Evolutionary conservation across 2,329 filamentous ascomycete genomes (phyloP).

Genomic region (Cryphonectria japonica): DNA sequence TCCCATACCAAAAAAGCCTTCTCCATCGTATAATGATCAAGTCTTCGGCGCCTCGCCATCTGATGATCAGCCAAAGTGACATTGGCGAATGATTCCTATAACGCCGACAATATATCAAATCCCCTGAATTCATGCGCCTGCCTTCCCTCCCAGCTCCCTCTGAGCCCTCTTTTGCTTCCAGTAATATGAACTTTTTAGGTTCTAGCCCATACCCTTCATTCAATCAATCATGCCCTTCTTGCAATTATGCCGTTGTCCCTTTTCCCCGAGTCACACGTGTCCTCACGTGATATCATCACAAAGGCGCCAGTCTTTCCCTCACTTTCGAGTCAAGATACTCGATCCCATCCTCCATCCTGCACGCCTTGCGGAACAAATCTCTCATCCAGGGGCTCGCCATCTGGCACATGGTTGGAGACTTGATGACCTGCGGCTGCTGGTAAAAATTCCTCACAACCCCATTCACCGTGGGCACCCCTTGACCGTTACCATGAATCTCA

Average conservation of each 20-base stretch:
- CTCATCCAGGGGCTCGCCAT: slow-evolving; percentile 83
- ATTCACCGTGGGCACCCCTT: not conserved
- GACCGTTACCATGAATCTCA: not conserved
- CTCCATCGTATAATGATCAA: not conserved
- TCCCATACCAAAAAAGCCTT: not conserved
- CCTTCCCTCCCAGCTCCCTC: not conserved
- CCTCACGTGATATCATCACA: slow-evolving; percentile 7
- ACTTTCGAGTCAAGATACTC: slow-evolving; percentile 62
- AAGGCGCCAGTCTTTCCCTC: slow-evolving; percentile 58
- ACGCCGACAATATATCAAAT: not conserved
- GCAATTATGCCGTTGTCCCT: not conserved
- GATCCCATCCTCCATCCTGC: slow-evolving; percentile 65
- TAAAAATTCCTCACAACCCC: slow-evolving; percentile 68
- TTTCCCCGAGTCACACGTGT: not conserved
- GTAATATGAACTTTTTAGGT: not conserved
- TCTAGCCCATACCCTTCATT: not conserved
- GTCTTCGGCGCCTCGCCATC: not conserved
- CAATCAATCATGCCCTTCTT: not conserved
- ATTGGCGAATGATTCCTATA: not conserved
- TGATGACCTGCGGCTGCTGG: slow-evolving; percentile 58
- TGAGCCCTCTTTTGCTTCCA: not conserved
- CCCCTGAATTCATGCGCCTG: not conserved
- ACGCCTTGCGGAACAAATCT: slow-evolving; percentile 68
- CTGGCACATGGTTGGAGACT: slow-evolving; percentile 65
- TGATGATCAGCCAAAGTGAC: not conserved